These are phyloP conservation scores for Apocynum venetum DNA, from an alignment of 257 asterid species.

Conservation along the genomic window DNA sequence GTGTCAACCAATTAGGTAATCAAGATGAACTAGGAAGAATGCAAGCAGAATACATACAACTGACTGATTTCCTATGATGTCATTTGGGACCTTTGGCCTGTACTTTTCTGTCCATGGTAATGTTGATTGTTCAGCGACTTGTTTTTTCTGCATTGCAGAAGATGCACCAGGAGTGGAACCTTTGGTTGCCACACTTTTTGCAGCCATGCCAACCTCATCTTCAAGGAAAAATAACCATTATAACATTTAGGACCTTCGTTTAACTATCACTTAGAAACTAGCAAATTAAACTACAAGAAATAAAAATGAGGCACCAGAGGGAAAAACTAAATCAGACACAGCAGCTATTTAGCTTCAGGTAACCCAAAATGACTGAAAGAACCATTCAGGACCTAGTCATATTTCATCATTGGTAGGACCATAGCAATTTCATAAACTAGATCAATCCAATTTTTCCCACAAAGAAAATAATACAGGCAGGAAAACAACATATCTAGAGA, in stretches of 20 bases:
- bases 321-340: background rate
- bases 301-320: background rate
- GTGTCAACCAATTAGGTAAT: conserved; percentile 8
- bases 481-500: background rate
- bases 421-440: background rate
- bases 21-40: conserved; percentile 12
- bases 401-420: background rate
- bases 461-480: background rate
- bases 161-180: conserved; percentile 33
- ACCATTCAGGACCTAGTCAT: background rate
- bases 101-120: conserved; percentile 92
- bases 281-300: background rate
- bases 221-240: conserved; percentile 18
- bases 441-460: background rate
- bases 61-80: conserved; percentile 87
- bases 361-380: background rate
- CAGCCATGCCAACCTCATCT: conserved; percentile 34
- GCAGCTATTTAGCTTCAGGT: background rate
- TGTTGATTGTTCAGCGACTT: conserved; percentile 32
- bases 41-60: conserved; percentile 50
- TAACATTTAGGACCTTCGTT: background rate
- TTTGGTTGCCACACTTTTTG: conserved; percentile 37
- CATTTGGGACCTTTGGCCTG: conserved; percentile 70
- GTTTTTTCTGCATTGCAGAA: conserved; percentile 41
- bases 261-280: conserved; percentile 4